Conservation (phyloP, 148 eudicot genomes). For the Rhododendron vialii region DNA sequence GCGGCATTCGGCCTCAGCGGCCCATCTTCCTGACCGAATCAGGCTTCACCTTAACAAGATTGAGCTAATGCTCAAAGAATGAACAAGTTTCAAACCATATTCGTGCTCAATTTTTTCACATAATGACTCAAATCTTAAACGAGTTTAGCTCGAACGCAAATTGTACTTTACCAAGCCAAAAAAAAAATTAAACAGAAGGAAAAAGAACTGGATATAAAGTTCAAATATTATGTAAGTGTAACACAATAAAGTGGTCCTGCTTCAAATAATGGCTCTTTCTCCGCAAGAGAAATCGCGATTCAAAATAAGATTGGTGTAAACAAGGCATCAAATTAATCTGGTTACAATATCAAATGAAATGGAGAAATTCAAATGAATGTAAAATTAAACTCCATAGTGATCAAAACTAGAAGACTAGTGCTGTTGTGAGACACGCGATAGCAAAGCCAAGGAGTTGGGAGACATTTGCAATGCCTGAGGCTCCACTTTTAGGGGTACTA, state of each 20-base stretch:
- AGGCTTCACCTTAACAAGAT: no score
- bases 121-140: no score
- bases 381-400: background rate
- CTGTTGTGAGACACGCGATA: background rate
- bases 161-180: background rate
- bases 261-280: background rate
- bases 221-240: background rate
- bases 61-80: no score
- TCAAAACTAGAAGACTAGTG: background rate
- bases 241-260: background rate
- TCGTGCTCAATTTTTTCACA: no score
- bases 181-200: background rate
- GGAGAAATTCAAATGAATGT: background rate
- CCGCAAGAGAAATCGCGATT: background rate
- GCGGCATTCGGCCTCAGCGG: no score
- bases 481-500: background rate
- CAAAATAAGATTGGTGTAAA: background rate
- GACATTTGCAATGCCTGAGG: background rate
- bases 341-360: background rate
- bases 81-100: no score
- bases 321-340: background rate
- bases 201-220: background rate
- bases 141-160: no score
- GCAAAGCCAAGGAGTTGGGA: background rate
- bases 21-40: no score